Evolutionary conservation across 495 filamentous ascomycete genomes (phyloP), one percentile per base, ranked within the genome.

Genomic region (Penicillium parvum): DNA sequence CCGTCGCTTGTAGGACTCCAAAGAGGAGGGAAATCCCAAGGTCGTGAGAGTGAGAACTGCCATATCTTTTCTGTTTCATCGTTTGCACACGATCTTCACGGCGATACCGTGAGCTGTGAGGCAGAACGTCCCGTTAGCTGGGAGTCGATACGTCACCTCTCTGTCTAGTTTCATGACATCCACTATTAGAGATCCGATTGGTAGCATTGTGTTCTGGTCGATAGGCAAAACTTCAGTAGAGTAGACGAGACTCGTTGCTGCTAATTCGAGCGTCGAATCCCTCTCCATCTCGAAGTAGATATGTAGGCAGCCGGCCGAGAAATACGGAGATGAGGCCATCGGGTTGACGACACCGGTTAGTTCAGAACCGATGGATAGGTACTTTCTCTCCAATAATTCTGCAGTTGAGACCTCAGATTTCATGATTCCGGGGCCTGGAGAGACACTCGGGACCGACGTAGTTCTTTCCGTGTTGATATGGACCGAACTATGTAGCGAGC

Each of bases 71-170:
- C n/a, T n/a, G n/a, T n/a, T n/a, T n/a, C n/a, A n/a, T n/a, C n/a
- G n/a, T n/a, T 40, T 30, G 25, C 25, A 40, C 25, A 3, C 37
- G 14, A 40, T 30, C 12, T 40, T 28, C 25, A 40, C 37, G 18
- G 27, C 27, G 17, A 19, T 21, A 22, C 12, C 12, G 27, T 30
- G 26, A 40, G 37, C 37, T 40, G 17, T 29, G 27, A 40, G 12
- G 37, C 5, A 30, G 37, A 30, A 40, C 15, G 37, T 40, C 37
- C 37, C 37, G 37, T 40, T 15, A 4, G 37, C 37, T 19, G 37
- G 37, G 37, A 40, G 23, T 4, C 10, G 10, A 40, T 40, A 40
- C 17, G 25, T 40, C 37, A 40, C 21, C 10, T 40, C 37, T 10
- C 37, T 28, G 16, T 40, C 25, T 30, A 40, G 37, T 29, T 40